Evolutionary conservation across 768 basidiomycete genomes (phyloP), one percentile per base, ranked within the genome.

Genomic region (Hygrocybe coccinea): DNA sequence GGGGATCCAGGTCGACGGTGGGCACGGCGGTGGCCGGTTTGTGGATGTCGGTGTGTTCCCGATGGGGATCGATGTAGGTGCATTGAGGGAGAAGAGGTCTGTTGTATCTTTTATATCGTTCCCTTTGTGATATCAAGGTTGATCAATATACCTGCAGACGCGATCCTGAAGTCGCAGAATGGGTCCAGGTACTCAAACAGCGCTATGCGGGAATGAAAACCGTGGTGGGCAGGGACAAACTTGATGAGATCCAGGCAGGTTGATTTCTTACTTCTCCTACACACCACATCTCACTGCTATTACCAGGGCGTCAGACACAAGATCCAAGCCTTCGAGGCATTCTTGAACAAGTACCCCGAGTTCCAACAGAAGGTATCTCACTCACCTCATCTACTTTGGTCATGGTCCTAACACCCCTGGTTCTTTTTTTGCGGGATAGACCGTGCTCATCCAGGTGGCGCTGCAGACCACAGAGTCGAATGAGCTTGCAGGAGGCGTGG

Each of bases 41-140:
- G 86, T 92, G 21, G 88, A 92, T 62, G 89, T 92, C 12, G 88
- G 85, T 1, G 87, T 88, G n/a, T 90, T 91, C 66, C 88, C 91
- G 0, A 91, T 92, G 83, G 90, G 91, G 5, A 92, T 94, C 55
- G 91, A 94, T 64, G 88, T 92, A 5, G 70, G 71, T 52, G 76
- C 80, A 49, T 68, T 92, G 44, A 81, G 81, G 58, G 77, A 81
- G 59, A 85, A 85, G 69, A 85, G 82, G 86, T 85, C 56, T 37
- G 79, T 67, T 35, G 54, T 44, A 15, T 56, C 9, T 14, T 50
- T 44, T 44, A 14, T 53, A 41, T 21, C 19, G 3, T 51, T 34
- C 17, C 22, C 22, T 43, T 24, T 14, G 47, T 21, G 17, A 1
- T 22, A 33, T 55, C 17, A 41, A 12, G 34, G 15, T 15, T 38